These are phyloP conservation scores for Iris pallida DNA, from an alignment of 116 monocot genomes.

Conservation along the genomic window DNA sequence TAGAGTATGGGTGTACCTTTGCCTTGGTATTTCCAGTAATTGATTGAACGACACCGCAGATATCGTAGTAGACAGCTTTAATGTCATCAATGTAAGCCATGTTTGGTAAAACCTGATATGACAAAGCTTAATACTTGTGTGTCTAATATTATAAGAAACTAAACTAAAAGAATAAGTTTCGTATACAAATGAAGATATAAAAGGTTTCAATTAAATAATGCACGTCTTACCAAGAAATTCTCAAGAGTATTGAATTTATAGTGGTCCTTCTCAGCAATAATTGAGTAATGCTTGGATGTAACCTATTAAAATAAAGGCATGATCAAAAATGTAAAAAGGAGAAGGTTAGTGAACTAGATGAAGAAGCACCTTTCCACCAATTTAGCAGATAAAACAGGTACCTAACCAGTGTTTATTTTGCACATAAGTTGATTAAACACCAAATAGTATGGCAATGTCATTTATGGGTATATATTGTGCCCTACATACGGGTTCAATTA, in stretches of 20 bases:
- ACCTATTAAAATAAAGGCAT: slow-evolving; percentile 40
- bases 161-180: background rate
- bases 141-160: background rate
- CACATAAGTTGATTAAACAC: too few relatives aligned
- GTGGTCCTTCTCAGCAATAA: slow-evolving; percentile 72
- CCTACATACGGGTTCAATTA: too few relatives aligned
- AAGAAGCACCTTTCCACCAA: too few relatives aligned
- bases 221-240: slow-evolving; percentile 69
- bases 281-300: slow-evolving; percentile 80
- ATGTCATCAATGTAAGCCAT: slow-evolving; percentile 81
- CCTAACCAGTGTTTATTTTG: too few relatives aligned
- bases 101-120: slow-evolving; percentile 72
- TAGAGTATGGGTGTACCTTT: slow-evolving; percentile 40
- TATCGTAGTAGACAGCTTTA: slow-evolving; percentile 66
- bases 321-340: background rate
- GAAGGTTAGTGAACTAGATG: too few relatives aligned
- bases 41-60: slow-evolving; percentile 72
- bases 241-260: slow-evolving; percentile 67
- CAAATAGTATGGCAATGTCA: too few relatives aligned
- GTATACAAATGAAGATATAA: slow-evolving; percentile 1
- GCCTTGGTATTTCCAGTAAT: slow-evolving; percentile 50
- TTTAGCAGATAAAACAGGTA: too few relatives aligned
- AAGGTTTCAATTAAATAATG: background rate
- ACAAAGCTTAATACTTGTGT: background rate
- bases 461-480: too few relatives aligned